Percentiles rank a stretch among this genome's conserved stretches.
Conservation (phyloP, 371 early-diverging fungal genomes). For the Modicella reniformis region DNA sequence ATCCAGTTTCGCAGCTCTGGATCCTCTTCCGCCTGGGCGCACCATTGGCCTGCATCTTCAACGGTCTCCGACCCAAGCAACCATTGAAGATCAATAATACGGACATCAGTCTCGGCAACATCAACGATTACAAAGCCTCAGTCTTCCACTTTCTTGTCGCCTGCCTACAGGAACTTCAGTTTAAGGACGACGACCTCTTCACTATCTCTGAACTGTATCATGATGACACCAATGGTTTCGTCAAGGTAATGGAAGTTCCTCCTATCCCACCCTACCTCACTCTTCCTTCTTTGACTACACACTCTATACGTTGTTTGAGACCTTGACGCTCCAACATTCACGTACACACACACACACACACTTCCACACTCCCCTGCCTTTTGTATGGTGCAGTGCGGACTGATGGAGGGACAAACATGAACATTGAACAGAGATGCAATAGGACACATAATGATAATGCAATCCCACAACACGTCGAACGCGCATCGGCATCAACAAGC, state of each 20-base stretch:
- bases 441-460: no score
- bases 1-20: slow-evolving; percentile 90
- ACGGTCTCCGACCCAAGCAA: slow-evolving; percentile 59
- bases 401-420: no score
- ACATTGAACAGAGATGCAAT: no score
- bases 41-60: slow-evolving; percentile 68
- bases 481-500: no score
- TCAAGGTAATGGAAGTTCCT: slow-evolving; percentile 76
- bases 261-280: no score
- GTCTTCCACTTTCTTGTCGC: slow-evolving; percentile 84
- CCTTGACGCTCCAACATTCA: no score
- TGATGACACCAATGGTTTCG: slow-evolving; percentile 94
- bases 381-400: background rate
- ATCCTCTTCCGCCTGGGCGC: slow-evolving; percentile 89
- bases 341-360: background rate
- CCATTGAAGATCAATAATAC: slow-evolving; percentile 63
- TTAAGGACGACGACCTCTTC: slow-evolving; percentile 84
- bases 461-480: no score
- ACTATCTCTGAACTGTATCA: slow-evolving; percentile 88
- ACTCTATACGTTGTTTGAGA: no score
- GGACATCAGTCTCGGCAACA: slow-evolving; percentile 69
- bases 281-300: no score
- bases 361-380: background rate
- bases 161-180: slow-evolving; percentile 72
- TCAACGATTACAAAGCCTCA: slow-evolving; percentile 84